Conservation (phyloP, 1,139 yeast genomes). For the Diutina rugosa region DNA sequence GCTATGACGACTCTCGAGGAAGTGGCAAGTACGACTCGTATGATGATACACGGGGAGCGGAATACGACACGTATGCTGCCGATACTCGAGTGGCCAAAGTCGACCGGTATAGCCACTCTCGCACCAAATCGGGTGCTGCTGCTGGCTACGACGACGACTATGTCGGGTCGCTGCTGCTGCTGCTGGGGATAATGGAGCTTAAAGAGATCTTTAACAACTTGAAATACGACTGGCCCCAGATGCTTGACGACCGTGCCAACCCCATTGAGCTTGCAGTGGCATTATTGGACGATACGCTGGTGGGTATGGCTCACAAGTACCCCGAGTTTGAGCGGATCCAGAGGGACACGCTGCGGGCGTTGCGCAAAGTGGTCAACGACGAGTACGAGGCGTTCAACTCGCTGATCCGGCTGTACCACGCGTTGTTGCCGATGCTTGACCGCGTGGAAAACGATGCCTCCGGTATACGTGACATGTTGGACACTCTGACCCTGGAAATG, state of each 20-base stretch:
- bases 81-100: too few species aligned
- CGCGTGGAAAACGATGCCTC: conserved; percentile 44
- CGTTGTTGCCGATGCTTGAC: conserved; percentile 33
- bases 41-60: too few species aligned
- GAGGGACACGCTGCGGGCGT: conserved; percentile 39
- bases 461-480: conserved; percentile 39
- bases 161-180: not conserved
- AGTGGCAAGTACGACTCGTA: not conserved
- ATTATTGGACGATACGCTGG: conserved; percentile 72
- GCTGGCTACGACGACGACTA: too few species aligned
- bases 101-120: too few species aligned
- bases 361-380: conserved; percentile 65
- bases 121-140: too few species aligned
- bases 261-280: conserved; percentile 79
- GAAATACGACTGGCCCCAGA: conserved; percentile 1
- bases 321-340: conserved; percentile 44
- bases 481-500: conserved; percentile 36
- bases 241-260: conserved; percentile 11
- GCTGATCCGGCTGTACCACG: conserved; percentile 25
- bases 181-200: not conserved
- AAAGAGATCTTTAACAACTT: conserved; percentile 1
- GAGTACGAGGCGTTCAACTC: conserved; percentile 79
- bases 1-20: not conserved
- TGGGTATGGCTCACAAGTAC: conserved; percentile 68
- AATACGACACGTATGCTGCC: too few species aligned